Percentiles rank a stretch among this genome's conserved stretches.
phyloP scores from a whole-genome alignment of 208 protist species.

The Kentomonas sorsogonicus region DNA sequence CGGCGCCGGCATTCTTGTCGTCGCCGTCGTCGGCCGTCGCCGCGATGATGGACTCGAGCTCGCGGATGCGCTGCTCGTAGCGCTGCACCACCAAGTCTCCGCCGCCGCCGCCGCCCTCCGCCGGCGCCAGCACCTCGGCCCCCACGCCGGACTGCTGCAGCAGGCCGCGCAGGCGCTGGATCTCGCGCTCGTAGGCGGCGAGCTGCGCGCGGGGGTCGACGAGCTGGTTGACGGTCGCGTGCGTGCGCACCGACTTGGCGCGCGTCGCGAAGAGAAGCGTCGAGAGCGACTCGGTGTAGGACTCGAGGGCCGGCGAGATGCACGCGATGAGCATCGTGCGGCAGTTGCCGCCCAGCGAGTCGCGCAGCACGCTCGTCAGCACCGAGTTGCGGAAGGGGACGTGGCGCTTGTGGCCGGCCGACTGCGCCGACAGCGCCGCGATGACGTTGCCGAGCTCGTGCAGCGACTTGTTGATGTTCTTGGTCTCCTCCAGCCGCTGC shows the following conservation, averaged over 20 bases:
- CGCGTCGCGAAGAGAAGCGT: conserved; percentile 80
- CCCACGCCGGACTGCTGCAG: conserved; percentile 28
- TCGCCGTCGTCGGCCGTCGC: conserved; percentile 42
- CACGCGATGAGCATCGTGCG: conserved; percentile 92
- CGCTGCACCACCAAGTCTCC: conserved; percentile 28
- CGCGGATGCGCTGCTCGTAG: conserved; percentile 52
- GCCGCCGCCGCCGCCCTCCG: conserved; percentile 30
- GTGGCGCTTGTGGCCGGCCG: conserved; percentile 60
- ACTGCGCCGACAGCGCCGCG: conserved; percentile 58
- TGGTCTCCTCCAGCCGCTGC: conserved; percentile 71
- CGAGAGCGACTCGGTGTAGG: conserved; percentile 74
- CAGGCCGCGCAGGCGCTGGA: conserved; percentile 41
- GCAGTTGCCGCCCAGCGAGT: conserved; percentile 86
- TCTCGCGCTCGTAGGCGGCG: conserved; percentile 53
- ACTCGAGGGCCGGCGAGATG: conserved; percentile 63
- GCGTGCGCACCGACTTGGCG: conserved; percentile 76
- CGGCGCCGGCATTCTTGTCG: too few relatives aligned
- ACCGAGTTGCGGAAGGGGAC: conserved; percentile 90
- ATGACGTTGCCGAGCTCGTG: conserved; percentile 82
- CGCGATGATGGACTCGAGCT: conserved; percentile 38
- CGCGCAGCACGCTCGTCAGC: conserved; percentile 89
- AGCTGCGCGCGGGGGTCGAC: conserved; percentile 53
- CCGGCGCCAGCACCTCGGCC: conserved; percentile 16
- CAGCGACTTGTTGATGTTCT: conserved; percentile 85
- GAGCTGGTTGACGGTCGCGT: conserved; percentile 64